phyloP scores from a whole-genome alignment of 2,329 filamentous ascomycete genomes.

The Decorospora gaudefroyi region DNA sequence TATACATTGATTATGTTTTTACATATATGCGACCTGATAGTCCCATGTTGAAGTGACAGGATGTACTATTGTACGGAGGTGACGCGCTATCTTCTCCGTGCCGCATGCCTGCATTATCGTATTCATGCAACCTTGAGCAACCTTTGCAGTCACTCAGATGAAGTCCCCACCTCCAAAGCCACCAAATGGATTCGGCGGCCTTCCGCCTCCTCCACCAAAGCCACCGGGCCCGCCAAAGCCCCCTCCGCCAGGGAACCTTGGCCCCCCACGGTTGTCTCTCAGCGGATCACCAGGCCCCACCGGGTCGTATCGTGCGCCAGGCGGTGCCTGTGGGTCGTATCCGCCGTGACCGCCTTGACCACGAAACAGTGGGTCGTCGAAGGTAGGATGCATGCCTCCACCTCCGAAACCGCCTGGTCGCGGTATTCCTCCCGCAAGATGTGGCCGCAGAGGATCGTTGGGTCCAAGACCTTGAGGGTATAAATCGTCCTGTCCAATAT shows the following conservation, averaged over 20 bases:
- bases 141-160: slow-evolving; percentile 45
- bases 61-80: too few relatives aligned
- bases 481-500: slow-evolving; percentile 83
- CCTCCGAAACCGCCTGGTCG: slow-evolving; percentile 65
- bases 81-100: slow-evolving; percentile 4
- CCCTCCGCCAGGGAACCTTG: slow-evolving; percentile 49
- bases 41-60: too few relatives aligned
- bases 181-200: slow-evolving; percentile 63
- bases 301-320: slow-evolving; percentile 90
- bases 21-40: too few relatives aligned
- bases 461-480: slow-evolving; percentile 86
- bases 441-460: slow-evolving; percentile 75
- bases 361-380: slow-evolving; percentile 85
- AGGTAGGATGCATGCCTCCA: slow-evolving; percentile 93
- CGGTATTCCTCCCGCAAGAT: slow-evolving; percentile 64
- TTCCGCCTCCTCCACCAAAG: slow-evolving; percentile 50
- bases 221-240: slow-evolving; percentile 50
- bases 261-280: slow-evolving; percentile 40
- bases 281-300: slow-evolving; percentile 60
- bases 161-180: slow-evolving; percentile 65
- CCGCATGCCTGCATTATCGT: slow-evolving; percentile 6
- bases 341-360: slow-evolving; percentile 57
- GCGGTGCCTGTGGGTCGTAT: slow-evolving; percentile 75
- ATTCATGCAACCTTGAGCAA: slow-evolving; percentile 2
- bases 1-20: too few relatives aligned